Evolutionary conservation across 768 basidiomycete genomes (phyloP).

Genomic region (Cubamyces lactineus): DNA sequence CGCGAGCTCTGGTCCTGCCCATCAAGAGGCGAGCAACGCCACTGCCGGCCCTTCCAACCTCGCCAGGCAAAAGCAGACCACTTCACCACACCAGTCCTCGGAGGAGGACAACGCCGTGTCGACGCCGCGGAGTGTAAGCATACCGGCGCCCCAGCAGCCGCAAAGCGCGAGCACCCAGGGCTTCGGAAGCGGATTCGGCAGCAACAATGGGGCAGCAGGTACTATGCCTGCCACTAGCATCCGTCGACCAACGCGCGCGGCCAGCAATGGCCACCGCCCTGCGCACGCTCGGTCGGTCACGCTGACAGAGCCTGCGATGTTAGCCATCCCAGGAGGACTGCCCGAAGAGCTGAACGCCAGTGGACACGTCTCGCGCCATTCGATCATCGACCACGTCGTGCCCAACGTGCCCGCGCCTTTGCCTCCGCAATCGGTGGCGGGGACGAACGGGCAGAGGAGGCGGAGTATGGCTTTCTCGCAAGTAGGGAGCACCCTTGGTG

Average conservation of each 20-base stretch:
- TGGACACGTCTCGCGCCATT: constrained; percentile 12
- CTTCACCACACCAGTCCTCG: constrained; percentile 1
- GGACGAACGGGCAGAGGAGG: background rate
- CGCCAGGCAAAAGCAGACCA: background rate
- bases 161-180: background rate
- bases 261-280: constrained; percentile 10
- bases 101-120: constrained; percentile 5
- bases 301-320: background rate
- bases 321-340: background rate
- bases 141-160: background rate
- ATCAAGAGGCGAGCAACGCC: background rate
- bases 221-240: constrained; percentile 2
- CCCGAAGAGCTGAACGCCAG: background rate
- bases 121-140: background rate
- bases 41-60: background rate
- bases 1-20: background rate
- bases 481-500: background rate
- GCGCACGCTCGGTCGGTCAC: constrained; percentile 1
- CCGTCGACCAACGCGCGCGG: constrained; percentile 10
- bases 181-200: background rate
- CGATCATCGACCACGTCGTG: constrained; percentile 21
- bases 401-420: background rate
- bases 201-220: background rate
- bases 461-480: background rate
- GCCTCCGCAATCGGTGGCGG: background rate